Evolutionary conservation across 2,329 filamentous ascomycete species (phyloP).

Genomic region (Calonectria pseudoreteaudii): DNA sequence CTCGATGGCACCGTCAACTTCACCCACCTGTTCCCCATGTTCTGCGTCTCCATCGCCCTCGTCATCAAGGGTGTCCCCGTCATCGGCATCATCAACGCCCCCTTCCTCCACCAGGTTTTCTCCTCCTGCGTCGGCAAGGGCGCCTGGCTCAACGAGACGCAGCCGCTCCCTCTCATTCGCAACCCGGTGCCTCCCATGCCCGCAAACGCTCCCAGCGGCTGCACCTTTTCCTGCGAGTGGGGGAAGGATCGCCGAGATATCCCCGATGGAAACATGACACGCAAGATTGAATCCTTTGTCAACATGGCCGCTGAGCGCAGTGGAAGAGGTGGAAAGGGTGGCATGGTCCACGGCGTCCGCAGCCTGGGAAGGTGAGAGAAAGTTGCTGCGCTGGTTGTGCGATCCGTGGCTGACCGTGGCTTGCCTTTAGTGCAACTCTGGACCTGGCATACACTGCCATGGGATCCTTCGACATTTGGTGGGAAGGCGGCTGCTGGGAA

Average conservation of each 20-base stretch:
- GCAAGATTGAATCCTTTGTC: slow-evolving; percentile 80
- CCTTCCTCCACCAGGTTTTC: slow-evolving; percentile 77
- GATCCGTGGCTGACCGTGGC: slow-evolving; percentile 12
- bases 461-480: slow-evolving; percentile 84
- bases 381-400: neutral
- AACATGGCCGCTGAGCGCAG: slow-evolving; percentile 78
- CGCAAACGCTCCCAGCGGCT: slow-evolving; percentile 72
- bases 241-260: slow-evolving; percentile 79
- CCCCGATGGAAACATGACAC: slow-evolving; percentile 74
- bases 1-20: slow-evolving; percentile 86
- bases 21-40: slow-evolving; percentile 84
- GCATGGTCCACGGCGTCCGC: slow-evolving; percentile 83
- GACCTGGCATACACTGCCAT: slow-evolving; percentile 82
- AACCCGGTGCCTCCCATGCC: slow-evolving; percentile 74
- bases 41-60: slow-evolving; percentile 82
- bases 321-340: slow-evolving; percentile 73
- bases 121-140: slow-evolving; percentile 74
- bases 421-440: slow-evolving; percentile 69
- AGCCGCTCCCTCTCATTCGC: slow-evolving; percentile 71
- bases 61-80: slow-evolving; percentile 69
- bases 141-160: slow-evolving; percentile 76
- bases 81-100: slow-evolving; percentile 79
- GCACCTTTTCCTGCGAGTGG: slow-evolving; percentile 82
- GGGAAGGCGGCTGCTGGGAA: slow-evolving; percentile 86
- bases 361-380: slow-evolving; percentile 68